Evolutionary conservation across 495 filamentous ascomycete species (phyloP), one percentile per base, ranked within the genome.

Genomic region (Xylaria grammica): DNA sequence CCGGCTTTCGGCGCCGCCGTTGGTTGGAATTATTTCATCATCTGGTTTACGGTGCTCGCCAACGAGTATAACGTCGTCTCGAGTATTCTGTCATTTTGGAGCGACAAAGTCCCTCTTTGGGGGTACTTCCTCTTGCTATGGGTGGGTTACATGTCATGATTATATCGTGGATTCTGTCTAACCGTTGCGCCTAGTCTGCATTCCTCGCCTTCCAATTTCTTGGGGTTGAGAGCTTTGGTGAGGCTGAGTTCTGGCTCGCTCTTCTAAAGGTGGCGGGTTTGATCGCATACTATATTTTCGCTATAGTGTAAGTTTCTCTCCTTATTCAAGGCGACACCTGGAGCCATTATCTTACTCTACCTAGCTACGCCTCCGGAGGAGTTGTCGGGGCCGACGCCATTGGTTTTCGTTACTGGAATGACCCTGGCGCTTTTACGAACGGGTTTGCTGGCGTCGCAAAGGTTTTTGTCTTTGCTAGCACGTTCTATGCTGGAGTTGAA

Each of bases 1-100:
- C 87, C 89, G 48, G 88, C 89, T 44, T 86, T 93, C 76, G 92
- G 90, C 38, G 93, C 93, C 65, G 90, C 92, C 40, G 92, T 96
- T 67, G 92, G 92, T 30, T 92, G 90, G 89, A 87, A 91, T 68
- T 92, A 92, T 68, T 87, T 86, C 68, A 84, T 91, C 61, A 81
- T 84, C 62, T 92, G 90, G 89, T 75, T 85, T 65, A 74, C 80
- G 20, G 82, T 86, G 11, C 71, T 87, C 48, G 79, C 84, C 50
- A 84, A 85, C 65, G 85, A 87, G 71, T 81, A 85, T 45, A 86
- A 85, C 15, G 83, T 83, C 59, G 85, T 86, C 20, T 83, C 82
- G 22, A 86, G 83, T 63, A 88, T 88, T 34, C 74, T 89, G 24
- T 75, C 73, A 2, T 89, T 84, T 68, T 91, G 88, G 88, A 77